Evolutionary conservation across 179 eudicot genomes (phyloP).

Genomic region (Silene coronaria): DNA sequence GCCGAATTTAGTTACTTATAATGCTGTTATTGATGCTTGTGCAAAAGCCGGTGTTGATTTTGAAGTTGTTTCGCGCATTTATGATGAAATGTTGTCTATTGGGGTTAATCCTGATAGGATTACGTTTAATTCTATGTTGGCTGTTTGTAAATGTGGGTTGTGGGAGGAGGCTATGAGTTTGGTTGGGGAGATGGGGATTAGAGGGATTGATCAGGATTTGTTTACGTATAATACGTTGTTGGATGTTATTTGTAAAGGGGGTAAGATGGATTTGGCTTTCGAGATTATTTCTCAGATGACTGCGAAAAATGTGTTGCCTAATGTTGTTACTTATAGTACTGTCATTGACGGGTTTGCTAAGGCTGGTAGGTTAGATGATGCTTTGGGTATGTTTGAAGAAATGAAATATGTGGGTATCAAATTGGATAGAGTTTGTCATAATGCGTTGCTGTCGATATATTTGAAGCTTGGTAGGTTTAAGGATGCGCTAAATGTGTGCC

Average conservation of each 20-base stretch:
- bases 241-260: constrained; percentile 81
- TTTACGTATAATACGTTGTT: constrained; percentile 84
- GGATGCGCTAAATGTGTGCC: constrained; percentile 62
- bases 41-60: constrained; percentile 82
- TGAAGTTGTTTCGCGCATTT: constrained; percentile 45
- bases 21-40: constrained; percentile 92
- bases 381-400: constrained; percentile 61
- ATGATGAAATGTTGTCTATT: constrained; percentile 56
- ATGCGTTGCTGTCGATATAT: constrained; percentile 69
- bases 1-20: constrained; percentile 87
- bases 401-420: constrained; percentile 67
- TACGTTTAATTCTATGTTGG: constrained; percentile 76
- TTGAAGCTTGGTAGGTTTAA: constrained; percentile 80
- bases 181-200: constrained; percentile 63
- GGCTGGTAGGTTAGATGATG: constrained; percentile 71
- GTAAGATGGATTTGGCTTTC: constrained; percentile 62
- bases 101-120: constrained; percentile 80
- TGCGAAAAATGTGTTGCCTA: constrained; percentile 62
- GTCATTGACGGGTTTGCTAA: constrained; percentile 88
- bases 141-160: constrained; percentile 80
- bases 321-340: constrained; percentile 87
- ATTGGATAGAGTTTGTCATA: constrained; percentile 74
- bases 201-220: constrained; percentile 82
- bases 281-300: constrained; percentile 82
- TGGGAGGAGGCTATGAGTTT: constrained; percentile 72